phyloP scores from a whole-genome alignment of 345 rosid genomes.

The Firmiana major region DNA sequence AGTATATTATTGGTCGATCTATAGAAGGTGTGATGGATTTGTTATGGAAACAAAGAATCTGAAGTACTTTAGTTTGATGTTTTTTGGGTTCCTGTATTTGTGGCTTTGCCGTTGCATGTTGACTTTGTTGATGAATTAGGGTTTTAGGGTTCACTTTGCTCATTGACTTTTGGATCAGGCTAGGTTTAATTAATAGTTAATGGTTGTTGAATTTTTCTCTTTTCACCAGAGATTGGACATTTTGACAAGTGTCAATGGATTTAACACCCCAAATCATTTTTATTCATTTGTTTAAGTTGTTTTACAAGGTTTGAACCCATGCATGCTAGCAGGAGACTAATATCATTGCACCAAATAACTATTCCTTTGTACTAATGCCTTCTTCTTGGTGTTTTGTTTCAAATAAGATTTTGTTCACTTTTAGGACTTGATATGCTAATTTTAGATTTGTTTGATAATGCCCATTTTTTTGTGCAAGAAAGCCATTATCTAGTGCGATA shows the following conservation, averaged over 20 bases:
- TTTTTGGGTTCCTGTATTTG: neutral
- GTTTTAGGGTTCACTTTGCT: neutral
- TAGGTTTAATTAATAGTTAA: neutral
- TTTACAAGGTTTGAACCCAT: neutral
- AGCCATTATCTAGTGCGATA: neutral
- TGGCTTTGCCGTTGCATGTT: neutral
- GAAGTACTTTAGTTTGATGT: neutral
- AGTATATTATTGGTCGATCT: neutral
- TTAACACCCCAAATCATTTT: neutral
- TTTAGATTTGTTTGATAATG: neutral
- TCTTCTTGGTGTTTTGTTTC: neutral
- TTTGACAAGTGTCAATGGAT: neutral
- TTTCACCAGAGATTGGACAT: neutral
- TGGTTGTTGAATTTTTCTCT: neutral
- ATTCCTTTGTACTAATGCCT: neutral
- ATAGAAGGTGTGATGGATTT: neutral
- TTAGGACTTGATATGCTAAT: neutral
- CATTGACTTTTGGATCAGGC: neutral
- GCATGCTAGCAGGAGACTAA: neutral
- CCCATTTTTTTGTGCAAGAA: neutral
- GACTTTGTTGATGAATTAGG: neutral
- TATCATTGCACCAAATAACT: neutral
- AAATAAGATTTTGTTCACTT: neutral
- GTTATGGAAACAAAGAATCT: neutral
- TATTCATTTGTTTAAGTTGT: conserved; percentile 2